Percentiles rank a stretch among this genome's conserved stretches.
Conservation (phyloP, 106 monocot species). For the Cymbidium sinense region DNA sequence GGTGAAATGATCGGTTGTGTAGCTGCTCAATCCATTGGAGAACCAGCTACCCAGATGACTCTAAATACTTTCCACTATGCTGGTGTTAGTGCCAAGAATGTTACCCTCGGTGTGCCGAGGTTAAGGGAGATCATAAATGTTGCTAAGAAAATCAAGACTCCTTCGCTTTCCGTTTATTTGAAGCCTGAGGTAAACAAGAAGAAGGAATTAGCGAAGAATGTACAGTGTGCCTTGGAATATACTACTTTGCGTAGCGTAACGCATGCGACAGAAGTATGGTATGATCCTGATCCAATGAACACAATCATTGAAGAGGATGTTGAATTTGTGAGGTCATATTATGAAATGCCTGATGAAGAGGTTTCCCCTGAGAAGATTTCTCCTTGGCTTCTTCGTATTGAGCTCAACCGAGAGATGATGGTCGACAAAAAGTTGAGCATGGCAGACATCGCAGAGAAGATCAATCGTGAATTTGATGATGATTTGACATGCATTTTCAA, state of each 20-base stretch:
- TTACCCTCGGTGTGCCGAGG: slow-evolving; percentile 96
- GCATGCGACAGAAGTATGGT: slow-evolving; percentile 96
- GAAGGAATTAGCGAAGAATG: slow-evolving; percentile 91
- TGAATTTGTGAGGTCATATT: slow-evolving; percentile 96
- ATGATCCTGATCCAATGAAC: slow-evolving; percentile 90
- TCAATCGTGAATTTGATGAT: slow-evolving; percentile 82
- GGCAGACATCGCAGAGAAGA: slow-evolving; percentile 95
- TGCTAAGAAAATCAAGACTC: slow-evolving; percentile 98
- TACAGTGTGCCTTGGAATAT: slow-evolving; percentile 94
- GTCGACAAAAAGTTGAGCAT: slow-evolving; percentile 95
- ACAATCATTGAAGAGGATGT: slow-evolving; percentile 96
- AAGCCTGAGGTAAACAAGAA: slow-evolving; percentile 69
- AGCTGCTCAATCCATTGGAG: slow-evolving; percentile 99
- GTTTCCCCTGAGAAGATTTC: slow-evolving; percentile 92
- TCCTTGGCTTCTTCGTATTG: slow-evolving; percentile 72
- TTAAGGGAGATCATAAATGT: slow-evolving; percentile 98
- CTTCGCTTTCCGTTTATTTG: slow-evolving; percentile 93
- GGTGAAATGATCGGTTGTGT: slow-evolving; percentile 99
- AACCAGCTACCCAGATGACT: slow-evolving; percentile 99
- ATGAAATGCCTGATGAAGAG: slow-evolving; percentile 99
- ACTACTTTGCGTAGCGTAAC: slow-evolving; percentile 96
- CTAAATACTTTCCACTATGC: slow-evolving; percentile 99
- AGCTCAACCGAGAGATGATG: slow-evolving; percentile 90
- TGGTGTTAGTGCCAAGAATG: slow-evolving; percentile 99
- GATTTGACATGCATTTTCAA: slow-evolving; percentile 96